Evolutionary conservation across 805 yeast genomes (phyloP).

Genomic region (Yamadazyma laniorum): DNA sequence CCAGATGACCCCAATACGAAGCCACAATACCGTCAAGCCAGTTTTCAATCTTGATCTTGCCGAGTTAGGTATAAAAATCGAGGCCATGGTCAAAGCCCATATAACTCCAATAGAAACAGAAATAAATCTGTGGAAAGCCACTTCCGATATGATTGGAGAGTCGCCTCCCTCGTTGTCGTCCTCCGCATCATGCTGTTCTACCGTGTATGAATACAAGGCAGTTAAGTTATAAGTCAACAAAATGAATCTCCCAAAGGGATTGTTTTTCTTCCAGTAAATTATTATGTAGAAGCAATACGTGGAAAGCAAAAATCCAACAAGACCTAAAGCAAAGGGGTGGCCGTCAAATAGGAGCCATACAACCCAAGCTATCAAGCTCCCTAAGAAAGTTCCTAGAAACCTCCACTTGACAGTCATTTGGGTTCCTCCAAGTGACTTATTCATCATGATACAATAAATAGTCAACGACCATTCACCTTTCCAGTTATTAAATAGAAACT

Average conservation of each 20-base stretch:
- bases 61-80: conserved; percentile 67
- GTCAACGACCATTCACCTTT: conserved; percentile 83
- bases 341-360: conserved; percentile 62
- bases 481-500: conserved; percentile 58
- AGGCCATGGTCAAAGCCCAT: conserved; percentile 73
- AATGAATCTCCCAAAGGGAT: conserved; percentile 68
- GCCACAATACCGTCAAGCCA: conserved; percentile 70
- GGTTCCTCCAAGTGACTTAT: conserved; percentile 81
- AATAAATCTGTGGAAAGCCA: conserved; percentile 74
- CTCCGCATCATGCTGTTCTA: conserved; percentile 56
- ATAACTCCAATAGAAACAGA: conserved; percentile 71
- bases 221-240: conserved; percentile 76
- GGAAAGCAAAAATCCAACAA: conserved; percentile 46
- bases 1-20: conserved; percentile 80
- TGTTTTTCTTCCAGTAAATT: conserved; percentile 60
- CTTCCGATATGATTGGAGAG: conserved; percentile 63
- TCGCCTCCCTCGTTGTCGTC: conserved; percentile 69
- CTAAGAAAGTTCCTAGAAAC: conserved; percentile 70
- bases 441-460: conserved; percentile 82
- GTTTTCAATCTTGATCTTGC: conserved; percentile 67
- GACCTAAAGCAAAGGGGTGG: conserved; percentile 50
- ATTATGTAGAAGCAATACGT: conserved; percentile 57
- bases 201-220: conserved; percentile 69
- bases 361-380: conserved; percentile 59
- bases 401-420: conserved; percentile 74